These are phyloP conservation scores for Arthromyces matolae DNA, from an alignment of 768 basidiomycete species.

Conservation along the genomic window DNA sequence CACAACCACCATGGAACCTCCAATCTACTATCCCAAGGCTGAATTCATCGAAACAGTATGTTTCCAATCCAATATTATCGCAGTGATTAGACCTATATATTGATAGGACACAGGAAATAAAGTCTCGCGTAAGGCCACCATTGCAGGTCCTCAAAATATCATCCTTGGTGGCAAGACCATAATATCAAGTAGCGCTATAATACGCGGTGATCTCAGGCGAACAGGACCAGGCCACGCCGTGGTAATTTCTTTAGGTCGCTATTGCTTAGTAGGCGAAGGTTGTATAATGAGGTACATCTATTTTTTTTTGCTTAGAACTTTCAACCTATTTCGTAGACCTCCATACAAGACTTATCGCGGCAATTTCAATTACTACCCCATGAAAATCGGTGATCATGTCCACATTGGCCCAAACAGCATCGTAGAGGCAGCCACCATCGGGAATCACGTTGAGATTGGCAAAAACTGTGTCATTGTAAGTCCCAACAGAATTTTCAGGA, in stretches of 20 bases:
- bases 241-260: slow-evolving; percentile 88
- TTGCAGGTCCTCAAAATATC: slow-evolving; percentile 93
- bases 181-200: slow-evolving; percentile 84
- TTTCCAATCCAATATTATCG: background rate
- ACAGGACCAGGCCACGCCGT: slow-evolving; percentile 91
- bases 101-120: slow-evolving; percentile 91
- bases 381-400: slow-evolving; percentile 95
- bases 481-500: slow-evolving; percentile 10
- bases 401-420: slow-evolving; percentile 87
- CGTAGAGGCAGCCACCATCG: slow-evolving; percentile 93
- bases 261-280: slow-evolving; percentile 87
- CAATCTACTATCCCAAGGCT: slow-evolving; percentile 73
- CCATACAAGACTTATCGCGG: slow-evolving; percentile 89
- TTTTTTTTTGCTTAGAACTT: background rate
- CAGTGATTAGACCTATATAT: slow-evolving; percentile 1
- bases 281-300: slow-evolving; percentile 75
- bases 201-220: slow-evolving; percentile 89
- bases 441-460: slow-evolving; percentile 91
- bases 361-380: slow-evolving; percentile 95
- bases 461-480: slow-evolving; percentile 92
- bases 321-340: slow-evolving; percentile 44
- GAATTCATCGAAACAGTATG: slow-evolving; percentile 89
- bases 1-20: slow-evolving; percentile 53
- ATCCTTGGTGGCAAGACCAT: slow-evolving; percentile 97
- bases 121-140: slow-evolving; percentile 87